phyloP scores from a whole-genome alignment of 441 rosid species.

The Syzygium syzygioides region DNA sequence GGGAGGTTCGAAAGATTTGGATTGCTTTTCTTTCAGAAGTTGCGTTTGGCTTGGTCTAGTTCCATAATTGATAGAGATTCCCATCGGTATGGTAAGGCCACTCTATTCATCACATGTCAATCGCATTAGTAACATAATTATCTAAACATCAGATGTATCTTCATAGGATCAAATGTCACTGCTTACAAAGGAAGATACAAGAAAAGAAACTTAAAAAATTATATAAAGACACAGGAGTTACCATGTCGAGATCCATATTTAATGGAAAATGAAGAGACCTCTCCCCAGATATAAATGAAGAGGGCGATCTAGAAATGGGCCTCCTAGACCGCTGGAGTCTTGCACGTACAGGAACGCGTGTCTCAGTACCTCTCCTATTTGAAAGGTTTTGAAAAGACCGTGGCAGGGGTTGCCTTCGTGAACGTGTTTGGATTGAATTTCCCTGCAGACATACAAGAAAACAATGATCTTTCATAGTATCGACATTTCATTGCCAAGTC shows the following conservation, averaged over 20 bases:
- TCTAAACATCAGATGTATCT: neutral
- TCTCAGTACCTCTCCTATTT: slow-evolving; percentile 41
- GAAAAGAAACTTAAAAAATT: neutral
- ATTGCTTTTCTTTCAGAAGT: neutral
- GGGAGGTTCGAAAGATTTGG: neutral
- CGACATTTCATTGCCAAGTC: neutral
- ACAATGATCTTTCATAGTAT: neutral
- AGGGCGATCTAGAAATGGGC: slow-evolving; percentile 33
- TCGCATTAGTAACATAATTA: neutral
- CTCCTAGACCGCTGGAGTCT: slow-evolving; percentile 45
- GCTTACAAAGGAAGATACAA: neutral
- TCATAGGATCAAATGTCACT: neutral
- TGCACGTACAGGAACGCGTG: slow-evolving; percentile 26
- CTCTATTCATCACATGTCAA: neutral
- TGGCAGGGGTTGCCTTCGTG: slow-evolving; percentile 33
- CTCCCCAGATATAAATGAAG: slow-evolving; percentile 12
- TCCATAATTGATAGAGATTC: neutral
- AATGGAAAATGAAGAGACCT: slow-evolving; percentile 48
- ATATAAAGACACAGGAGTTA: slow-evolving; percentile 15
- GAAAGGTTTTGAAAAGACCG: slow-evolving; percentile 32
- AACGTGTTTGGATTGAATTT: slow-evolving; percentile 22
- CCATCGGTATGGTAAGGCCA: neutral
- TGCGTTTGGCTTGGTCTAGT: neutral
- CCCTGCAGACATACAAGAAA: slow-evolving; percentile 22
- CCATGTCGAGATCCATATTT: slow-evolving; percentile 68